Evolutionary conservation across 192 early-diverging fungal species (phyloP).

Genomic region (Coemansia sp.): DNA sequence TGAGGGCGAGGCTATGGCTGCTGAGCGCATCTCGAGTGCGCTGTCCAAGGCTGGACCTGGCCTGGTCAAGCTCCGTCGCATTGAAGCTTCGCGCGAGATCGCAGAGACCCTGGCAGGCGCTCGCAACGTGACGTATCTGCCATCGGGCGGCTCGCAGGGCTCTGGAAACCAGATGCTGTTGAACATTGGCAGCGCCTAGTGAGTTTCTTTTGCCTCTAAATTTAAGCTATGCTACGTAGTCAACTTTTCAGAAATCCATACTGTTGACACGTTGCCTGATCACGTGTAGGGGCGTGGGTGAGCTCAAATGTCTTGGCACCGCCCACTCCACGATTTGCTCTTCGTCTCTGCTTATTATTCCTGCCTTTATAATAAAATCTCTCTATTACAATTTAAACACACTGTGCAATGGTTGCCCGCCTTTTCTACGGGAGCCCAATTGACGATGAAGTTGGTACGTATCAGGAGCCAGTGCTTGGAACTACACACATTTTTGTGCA

Average conservation of each 20-base stretch:
- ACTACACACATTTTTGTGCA: neutral
- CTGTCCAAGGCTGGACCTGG: slow-evolving; percentile 91
- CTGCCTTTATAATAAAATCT: neutral
- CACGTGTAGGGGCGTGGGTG: slow-evolving; percentile 4
- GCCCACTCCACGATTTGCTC: neutral
- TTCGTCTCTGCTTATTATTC: neutral
- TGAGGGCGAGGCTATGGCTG: slow-evolving; percentile 94
- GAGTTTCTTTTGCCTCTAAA: neutral
- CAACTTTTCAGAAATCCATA: neutral
- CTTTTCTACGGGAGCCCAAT: slow-evolving; percentile 54
- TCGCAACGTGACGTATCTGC: slow-evolving; percentile 91
- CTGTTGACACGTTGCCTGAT: slow-evolving; percentile 5
- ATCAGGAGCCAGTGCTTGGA: neutral
- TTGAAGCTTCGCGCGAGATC: slow-evolving; percentile 97
- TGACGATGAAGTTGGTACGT: slow-evolving; percentile 56
- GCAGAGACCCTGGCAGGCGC: slow-evolving; percentile 80
- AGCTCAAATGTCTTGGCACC: slow-evolving; percentile 8
- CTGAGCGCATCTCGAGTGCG: slow-evolving; percentile 86
- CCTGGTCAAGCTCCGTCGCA: slow-evolving; percentile 91
- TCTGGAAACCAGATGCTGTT: slow-evolving; percentile 74
- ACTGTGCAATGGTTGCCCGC: slow-evolving; percentile 45
- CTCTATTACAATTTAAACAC: neutral
- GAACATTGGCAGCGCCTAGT: slow-evolving; percentile 61
- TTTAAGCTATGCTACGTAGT: neutral
- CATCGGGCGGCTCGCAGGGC: slow-evolving; percentile 53